Evolutionary conservation across 2,329 filamentous ascomycete species (phyloP).

Genomic region (Diplocarpon mali): DNA sequence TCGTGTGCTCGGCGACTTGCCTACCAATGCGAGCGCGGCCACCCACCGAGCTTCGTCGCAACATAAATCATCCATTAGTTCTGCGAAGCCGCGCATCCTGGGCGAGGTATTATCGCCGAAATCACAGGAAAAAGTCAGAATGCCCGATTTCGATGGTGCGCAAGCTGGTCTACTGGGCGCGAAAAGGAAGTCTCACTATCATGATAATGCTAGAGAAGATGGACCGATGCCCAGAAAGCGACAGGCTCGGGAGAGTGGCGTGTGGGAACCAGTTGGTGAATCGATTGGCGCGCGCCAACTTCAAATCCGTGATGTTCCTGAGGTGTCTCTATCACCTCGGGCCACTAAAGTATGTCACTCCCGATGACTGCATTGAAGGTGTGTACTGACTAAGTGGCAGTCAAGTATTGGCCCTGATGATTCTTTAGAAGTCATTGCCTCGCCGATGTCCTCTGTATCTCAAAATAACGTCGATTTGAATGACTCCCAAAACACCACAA

Average conservation of each 20-base stretch:
- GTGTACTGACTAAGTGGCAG: too few species aligned
- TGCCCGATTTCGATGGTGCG: neutral
- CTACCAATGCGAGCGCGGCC: conserved; percentile 36
- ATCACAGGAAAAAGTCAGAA: neutral
- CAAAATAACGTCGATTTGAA: conserved; percentile 11
- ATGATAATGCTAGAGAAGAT: neutral
- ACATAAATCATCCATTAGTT: conserved; percentile 3
- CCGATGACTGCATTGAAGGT: too few species aligned
- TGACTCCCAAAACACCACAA: conserved; percentile 19
- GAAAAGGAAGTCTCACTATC: neutral
- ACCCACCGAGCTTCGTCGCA: neutral
- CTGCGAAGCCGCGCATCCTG: neutral
- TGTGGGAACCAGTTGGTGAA: neutral
- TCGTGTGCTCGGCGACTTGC: conserved; percentile 45
- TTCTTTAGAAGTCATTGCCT: neutral
- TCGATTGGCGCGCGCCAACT: neutral
- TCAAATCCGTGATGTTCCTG: neutral
- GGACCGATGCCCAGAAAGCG: neutral
- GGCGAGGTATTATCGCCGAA: neutral
- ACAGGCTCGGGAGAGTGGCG: neutral
- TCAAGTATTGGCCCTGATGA: neutral
- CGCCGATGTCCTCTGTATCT: conserved; percentile 5
- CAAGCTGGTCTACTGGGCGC: neutral
- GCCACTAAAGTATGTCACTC: too few species aligned
- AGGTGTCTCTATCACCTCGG: neutral